Evolutionary conservation across 441 rosid species (phyloP).

Genomic region (Manihot esculenta): DNA sequence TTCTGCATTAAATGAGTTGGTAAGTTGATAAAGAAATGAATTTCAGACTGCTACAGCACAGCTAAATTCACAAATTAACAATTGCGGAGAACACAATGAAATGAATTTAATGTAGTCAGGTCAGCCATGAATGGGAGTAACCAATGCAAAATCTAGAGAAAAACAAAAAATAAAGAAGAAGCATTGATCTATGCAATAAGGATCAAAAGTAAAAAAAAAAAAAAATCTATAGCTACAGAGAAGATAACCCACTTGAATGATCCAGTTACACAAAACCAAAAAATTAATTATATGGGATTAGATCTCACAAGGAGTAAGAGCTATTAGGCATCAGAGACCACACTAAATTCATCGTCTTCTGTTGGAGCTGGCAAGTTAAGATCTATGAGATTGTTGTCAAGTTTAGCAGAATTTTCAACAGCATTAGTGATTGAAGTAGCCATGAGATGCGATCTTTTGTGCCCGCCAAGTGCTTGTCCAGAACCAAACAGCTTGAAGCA

Average conservation of each 20-base stretch:
- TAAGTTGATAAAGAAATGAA: neutral
- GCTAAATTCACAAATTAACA: neutral
- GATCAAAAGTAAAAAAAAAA: neutral
- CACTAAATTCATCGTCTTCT: slow-evolving; percentile 49
- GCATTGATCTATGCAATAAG: slow-evolving; percentile 20
- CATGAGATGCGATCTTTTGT: slow-evolving; percentile 69
- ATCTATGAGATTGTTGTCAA: slow-evolving; percentile 49
- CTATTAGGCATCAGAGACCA: slow-evolving; percentile 50
- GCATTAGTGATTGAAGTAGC: slow-evolving; percentile 16
- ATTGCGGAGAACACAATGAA: slow-evolving; percentile 27
- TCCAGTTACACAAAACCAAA: neutral
- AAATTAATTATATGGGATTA: slow-evolving; percentile 1
- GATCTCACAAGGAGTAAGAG: slow-evolving; percentile 17
- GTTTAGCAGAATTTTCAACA: slow-evolving; percentile 24
- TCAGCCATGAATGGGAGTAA: neutral
- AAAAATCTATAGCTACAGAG: slow-evolving; percentile 21
- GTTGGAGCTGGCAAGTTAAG: slow-evolving; percentile 68
- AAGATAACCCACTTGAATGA: neutral
- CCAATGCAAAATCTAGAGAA: neutral
- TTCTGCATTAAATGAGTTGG: slow-evolving; percentile 23
- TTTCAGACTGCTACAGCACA: neutral
- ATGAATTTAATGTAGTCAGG: neutral
- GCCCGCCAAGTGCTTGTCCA: slow-evolving; percentile 94
- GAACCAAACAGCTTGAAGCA: slow-evolving; percentile 65
- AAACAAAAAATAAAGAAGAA: neutral